These are phyloP conservation scores for Colletotrichum scovillei DNA, from an alignment of 2,329 filamentous ascomycete genomes.

Conservation along the genomic window DNA sequence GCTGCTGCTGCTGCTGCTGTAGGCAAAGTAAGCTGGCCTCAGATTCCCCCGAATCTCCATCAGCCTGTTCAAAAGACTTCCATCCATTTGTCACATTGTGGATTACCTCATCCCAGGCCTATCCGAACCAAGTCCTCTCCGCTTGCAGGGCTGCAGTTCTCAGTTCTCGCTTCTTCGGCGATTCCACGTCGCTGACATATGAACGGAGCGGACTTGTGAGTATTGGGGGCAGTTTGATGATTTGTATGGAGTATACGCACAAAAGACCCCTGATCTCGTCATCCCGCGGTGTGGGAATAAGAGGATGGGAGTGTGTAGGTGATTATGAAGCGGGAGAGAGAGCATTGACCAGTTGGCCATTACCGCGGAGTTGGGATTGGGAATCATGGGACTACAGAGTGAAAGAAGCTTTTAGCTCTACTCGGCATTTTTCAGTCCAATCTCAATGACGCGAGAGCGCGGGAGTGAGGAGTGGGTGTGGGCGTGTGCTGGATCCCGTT, in stretches of 20 bases:
- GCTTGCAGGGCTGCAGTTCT: slow-evolving; percentile 22
- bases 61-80: background rate
- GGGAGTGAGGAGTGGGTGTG: background rate
- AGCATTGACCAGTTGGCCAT: slow-evolving; percentile 9
- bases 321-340: background rate
- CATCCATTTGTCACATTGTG: background rate
- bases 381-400: background rate
- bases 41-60: background rate
- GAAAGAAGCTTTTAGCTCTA: slow-evolving; percentile 10
- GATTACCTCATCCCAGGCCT: background rate
- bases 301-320: background rate
- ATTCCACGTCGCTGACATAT: slow-evolving; percentile 14
- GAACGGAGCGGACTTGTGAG: background rate
- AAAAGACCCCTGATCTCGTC: background rate
- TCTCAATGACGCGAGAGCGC: slow-evolving; percentile 12
- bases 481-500: background rate
- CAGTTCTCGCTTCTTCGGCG: background rate
- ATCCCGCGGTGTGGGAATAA: slow-evolving; percentile 8
- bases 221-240: background rate
- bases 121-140: background rate
- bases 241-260: background rate
- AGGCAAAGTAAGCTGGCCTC: background rate
- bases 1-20: too few relatives aligned
- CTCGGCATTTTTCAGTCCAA: background rate
- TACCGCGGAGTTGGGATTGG: slow-evolving; percentile 18